Base-by-base conservation (phyloP, 352 stramenopile genomes). In the Globisporangium irregulare region DNA sequence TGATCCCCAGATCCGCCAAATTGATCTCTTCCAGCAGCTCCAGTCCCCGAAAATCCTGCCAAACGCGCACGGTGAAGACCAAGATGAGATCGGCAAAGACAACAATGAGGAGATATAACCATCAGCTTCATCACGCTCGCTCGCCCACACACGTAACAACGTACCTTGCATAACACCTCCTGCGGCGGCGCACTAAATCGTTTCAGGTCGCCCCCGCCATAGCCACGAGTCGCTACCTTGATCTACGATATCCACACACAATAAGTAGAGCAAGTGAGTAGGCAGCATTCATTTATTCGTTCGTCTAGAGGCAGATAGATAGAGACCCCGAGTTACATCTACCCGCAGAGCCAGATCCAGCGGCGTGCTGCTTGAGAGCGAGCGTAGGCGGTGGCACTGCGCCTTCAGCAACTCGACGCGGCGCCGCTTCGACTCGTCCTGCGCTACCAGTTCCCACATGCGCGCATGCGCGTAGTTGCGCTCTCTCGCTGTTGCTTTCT, bases 151-250 rank as follows among this genome's bases (percentile, higher is more conserved):
- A 20, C 38, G 6, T 18, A 46, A 20, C 38, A 46, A 36, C 22
- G 3, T 69, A 81, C 76, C 77, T 80, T 71, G 48, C 77, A 84
- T 56, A 77, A 78, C 5, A 72, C 14, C 20, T 79, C 77, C 0
- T 14, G 65, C 20, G 75, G 75, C 14, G 77, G 75, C 4, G 54
- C 20, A 4, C 8, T 25, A 27, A 81, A 69, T n/a, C 43, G 57
- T 48, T 81, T 78, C 24, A 66, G 20, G 20, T 64, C 64, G 8
- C 55, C 9, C 4, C n/a, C 43, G 8, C 6, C 8, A 12, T 24
- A 70, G 8, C 22, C 54, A 18, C 51, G 64, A 8, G 41, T 20
- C 10, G 64, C 64, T 8, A 32, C 57, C 4, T 14, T 27, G 15
- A 54, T 62, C 64, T 70, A n/a, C 8, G 4, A 29, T 36, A 57